Conservation (phyloP, 768 basidiomycete species). For the Boletus sp. region DNA sequence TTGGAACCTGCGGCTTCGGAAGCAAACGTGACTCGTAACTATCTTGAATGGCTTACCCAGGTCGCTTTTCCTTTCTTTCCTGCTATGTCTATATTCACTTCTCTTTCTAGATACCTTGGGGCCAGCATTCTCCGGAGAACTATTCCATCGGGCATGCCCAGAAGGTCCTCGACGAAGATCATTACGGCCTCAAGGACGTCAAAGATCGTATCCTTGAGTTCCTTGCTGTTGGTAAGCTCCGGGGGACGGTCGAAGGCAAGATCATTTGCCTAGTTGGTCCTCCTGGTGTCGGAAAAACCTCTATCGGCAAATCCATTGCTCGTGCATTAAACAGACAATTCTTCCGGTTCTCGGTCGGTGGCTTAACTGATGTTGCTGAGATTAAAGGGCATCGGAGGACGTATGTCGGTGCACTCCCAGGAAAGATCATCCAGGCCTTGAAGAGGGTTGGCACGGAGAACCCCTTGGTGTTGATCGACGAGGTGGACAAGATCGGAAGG, state of each 20-base stretch:
- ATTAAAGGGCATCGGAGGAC: slow-evolving; percentile 98
- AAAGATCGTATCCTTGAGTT: slow-evolving; percentile 95
- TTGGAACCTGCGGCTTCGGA: slow-evolving; percentile 91
- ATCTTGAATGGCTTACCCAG: slow-evolving; percentile 90
- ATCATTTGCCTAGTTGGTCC: slow-evolving; percentile 96
- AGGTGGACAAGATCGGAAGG: slow-evolving; percentile 93
- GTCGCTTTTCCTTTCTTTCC: slow-evolving; percentile 33
- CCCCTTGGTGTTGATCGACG: slow-evolving; percentile 90
- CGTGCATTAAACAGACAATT: slow-evolving; percentile 88
- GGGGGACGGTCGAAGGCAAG: slow-evolving; percentile 95
- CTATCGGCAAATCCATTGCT: slow-evolving; percentile 93
- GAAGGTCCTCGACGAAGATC: slow-evolving; percentile 88
- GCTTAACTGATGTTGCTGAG: slow-evolving; percentile 96
- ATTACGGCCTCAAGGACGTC: slow-evolving; percentile 89
- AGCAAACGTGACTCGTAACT: slow-evolving; percentile 92
- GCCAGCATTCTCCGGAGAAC: slow-evolving; percentile 90
- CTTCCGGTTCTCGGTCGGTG: slow-evolving; percentile 96
- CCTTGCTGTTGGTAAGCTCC: slow-evolving; percentile 90
- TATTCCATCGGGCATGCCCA: slow-evolving; percentile 83
- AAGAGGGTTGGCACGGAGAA: slow-evolving; percentile 94
- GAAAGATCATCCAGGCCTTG: slow-evolving; percentile 92
- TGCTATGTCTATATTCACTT: background rate
- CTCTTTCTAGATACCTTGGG: slow-evolving; percentile 84
- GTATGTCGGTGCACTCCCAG: slow-evolving; percentile 92
- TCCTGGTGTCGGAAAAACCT: slow-evolving; percentile 97